A percentile compares a stretch with the other conserved stretches of the same genome.
Conservation (phyloP, 225 moss, liverwort and hornwort species). For the Sphagnum contortum region DNA sequence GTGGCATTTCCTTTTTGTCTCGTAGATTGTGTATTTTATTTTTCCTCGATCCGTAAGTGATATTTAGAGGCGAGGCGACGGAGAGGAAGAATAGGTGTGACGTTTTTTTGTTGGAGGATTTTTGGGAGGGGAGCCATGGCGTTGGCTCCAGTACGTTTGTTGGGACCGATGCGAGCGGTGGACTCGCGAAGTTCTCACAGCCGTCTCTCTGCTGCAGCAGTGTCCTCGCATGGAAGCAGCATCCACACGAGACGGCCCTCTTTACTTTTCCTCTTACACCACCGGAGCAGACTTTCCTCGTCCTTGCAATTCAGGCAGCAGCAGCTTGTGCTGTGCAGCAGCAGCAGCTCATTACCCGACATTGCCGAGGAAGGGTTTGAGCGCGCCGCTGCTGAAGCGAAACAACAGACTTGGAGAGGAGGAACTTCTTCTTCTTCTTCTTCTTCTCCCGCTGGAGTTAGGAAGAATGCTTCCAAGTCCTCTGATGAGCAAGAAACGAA, state of each 20-base stretch:
- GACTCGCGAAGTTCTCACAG: constrained; percentile 26
- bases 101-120: too few relatives aligned
- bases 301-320: constrained; percentile 25
- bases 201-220: constrained; percentile 12
- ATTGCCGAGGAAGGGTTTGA: constrained; percentile 27
- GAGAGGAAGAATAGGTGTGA: too few relatives aligned
- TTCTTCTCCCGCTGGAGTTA: constrained; percentile 4
- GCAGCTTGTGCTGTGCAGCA: constrained; percentile 15
- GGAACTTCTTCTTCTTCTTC: constrained; percentile 6
- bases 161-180: constrained; percentile 29
- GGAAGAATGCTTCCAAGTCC: constrained; percentile 9
- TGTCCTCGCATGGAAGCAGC: constrained; percentile 13
- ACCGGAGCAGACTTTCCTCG: constrained; percentile 20
- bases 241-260: constrained; percentile 5
- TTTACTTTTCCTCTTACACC: constrained; percentile 26
- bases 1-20: too few relatives aligned
- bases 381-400: constrained; percentile 15
- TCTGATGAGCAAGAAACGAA: constrained; percentile 15
- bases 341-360: constrained; percentile 28
- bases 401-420: constrained; percentile 9
- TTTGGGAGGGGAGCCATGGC: constrained; percentile 4
- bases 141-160: constrained; percentile 34
- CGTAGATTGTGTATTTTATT: too few relatives aligned
- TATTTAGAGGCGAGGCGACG: too few relatives aligned
- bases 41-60: too few relatives aligned